A percentile compares a stretch with the other conserved stretches of the same genome.
Conservation (phyloP, 2,329 filamentous ascomycete genomes). For the Cytospora mali region DNA sequence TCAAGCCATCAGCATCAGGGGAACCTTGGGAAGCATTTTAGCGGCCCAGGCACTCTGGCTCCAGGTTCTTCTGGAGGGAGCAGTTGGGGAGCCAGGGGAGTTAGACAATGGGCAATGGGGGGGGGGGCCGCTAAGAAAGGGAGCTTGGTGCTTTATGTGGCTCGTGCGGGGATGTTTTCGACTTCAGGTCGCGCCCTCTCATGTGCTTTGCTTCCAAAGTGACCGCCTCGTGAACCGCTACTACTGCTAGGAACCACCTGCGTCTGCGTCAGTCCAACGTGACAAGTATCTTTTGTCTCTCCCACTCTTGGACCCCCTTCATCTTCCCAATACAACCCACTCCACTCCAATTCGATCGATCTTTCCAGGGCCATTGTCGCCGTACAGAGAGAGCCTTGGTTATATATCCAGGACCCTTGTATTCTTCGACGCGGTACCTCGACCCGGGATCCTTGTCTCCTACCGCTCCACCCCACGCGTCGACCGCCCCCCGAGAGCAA, state of each 20-base stretch:
- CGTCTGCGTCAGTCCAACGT: not conserved
- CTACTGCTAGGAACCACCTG: not conserved
- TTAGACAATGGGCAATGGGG: no score
- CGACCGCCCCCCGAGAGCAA: constrained; percentile 12
- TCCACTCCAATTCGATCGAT: not conserved
- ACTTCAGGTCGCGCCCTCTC: constrained; percentile 21
- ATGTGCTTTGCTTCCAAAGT: not conserved
- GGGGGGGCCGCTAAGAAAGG: constrained; percentile 7
- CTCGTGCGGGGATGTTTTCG: constrained; percentile 27
- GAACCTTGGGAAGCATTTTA: no score
- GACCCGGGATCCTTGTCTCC: constrained; percentile 22
- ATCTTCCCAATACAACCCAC: not conserved
- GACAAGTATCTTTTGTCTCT: not conserved
- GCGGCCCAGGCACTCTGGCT: no score
- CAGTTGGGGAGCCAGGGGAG: constrained; percentile 24
- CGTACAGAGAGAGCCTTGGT: not conserved
- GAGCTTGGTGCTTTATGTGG: constrained; percentile 24
- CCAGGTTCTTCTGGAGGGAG: no score
- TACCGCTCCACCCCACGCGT: constrained; percentile 20
- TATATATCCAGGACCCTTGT: not conserved
- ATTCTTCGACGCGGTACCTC: constrained; percentile 12
- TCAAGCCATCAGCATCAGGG: no score
- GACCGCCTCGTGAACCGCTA: constrained; percentile 8
- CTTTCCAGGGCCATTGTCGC: not conserved
- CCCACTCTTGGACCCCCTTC: not conserved